Evolutionary conservation across 306 rosid species (phyloP), one percentile per base, ranked within the genome.

Genomic region (Malus sylvestris): DNA sequence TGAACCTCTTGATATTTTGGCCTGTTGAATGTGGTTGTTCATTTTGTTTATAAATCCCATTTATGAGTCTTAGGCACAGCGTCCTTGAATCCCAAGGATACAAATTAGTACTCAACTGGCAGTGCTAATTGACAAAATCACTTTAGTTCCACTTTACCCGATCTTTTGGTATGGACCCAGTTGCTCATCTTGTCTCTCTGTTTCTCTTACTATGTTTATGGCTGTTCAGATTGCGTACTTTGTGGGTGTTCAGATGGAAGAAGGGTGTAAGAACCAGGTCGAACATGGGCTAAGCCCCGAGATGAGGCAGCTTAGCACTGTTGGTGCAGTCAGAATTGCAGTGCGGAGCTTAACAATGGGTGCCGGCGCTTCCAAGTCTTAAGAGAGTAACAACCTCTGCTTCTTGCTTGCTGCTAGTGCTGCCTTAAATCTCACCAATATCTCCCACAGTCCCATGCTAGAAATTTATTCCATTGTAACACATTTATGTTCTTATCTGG

Each of bases 171-270:
- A 27, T 33, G 52, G 49, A 29, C 23, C 51, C 33, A 57, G 16
- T 32, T 68, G 75, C 15, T 75, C 12, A 5, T 72, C 60, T 62
- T 14, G 19, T 38, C 25, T 6, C 58, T 40, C 46, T 30, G 11
- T 27, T 8, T 67, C 25, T 45, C 87, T 78, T 67, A 62, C 80
- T 52, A 16, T 35, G 76, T 73, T 68, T 76, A 70, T 69, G 77
- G 67, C 42, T 81, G 70, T 77, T 75, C 91, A 95, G 99, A 84
- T 92, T 74, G 99, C 98, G 44, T 92, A 92, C 82, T 88, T 88
- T 64, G 97, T 89, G 80, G 97, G 89, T 35, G 92, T 95, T 74
- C 97, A 92, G 84, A 85, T 88, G 77, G 98, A 95, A 79, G 97
- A 86, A 49, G 89, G 72, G 49, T 38, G 84, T 70, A 77, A 81